These are phyloP conservation scores for Exophiala spinifera DNA, from an alignment of 2,329 filamentous ascomycete genomes.

Conservation along the genomic window DNA sequence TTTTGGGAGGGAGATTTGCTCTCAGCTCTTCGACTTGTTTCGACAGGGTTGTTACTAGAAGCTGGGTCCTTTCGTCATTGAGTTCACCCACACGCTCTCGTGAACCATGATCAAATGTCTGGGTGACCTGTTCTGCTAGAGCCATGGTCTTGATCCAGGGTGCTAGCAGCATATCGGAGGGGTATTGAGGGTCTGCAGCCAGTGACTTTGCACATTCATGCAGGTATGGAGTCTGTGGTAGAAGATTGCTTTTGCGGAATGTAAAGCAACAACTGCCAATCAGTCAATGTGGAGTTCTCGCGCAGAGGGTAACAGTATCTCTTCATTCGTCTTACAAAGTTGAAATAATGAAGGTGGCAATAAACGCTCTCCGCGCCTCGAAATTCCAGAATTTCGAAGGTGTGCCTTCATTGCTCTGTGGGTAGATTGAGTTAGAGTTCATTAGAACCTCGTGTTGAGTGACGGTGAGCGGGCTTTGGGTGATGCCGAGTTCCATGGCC, in stretches of 20 bases:
- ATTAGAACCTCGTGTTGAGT: conserved; percentile 20
- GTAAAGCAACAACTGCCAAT: background rate
- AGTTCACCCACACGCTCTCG: conserved; percentile 13
- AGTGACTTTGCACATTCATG: conserved; percentile 16
- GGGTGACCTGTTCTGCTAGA: conserved; percentile 10
- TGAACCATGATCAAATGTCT: conserved; percentile 15
- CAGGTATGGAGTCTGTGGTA: conserved; percentile 14
- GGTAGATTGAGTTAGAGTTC: background rate
- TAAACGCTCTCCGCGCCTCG: conserved; percentile 15
- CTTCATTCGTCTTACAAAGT: conserved; percentile 5
- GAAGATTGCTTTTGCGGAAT: background rate
- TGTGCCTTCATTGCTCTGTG: conserved; percentile 4
- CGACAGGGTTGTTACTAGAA: conserved; percentile 7
- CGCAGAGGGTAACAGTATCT: background rate
- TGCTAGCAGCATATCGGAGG: conserved; percentile 8
- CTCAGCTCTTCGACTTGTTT: conserved; percentile 12
- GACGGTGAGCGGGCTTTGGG: conserved; percentile 12
- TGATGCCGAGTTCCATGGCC: conserved; percentile 26
- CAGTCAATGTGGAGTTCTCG: too few relatives aligned
- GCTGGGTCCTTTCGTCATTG: conserved; percentile 15
- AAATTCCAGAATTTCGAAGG: conserved; percentile 17
- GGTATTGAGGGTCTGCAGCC: conserved; percentile 13
- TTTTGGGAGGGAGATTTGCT: background rate
- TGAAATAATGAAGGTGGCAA: conserved; percentile 10
- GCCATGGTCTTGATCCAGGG: conserved; percentile 2